A percentile compares a stretch with the other conserved stretches of the same genome.
Conservation (phyloP, 108 stramenopile species). For the Cyclotella atomus region DNA sequence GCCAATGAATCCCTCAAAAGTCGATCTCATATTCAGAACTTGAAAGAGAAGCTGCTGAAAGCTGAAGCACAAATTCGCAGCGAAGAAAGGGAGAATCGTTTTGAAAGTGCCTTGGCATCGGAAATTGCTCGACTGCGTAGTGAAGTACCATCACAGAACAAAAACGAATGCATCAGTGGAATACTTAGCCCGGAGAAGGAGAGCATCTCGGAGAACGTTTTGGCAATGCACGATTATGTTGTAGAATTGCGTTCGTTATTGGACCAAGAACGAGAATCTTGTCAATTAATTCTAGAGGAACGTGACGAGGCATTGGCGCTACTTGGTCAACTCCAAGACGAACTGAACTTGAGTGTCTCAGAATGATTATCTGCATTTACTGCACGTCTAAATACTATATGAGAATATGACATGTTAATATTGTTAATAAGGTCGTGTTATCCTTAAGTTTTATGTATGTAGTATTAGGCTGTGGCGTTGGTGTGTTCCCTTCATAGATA, state of each 20-base stretch:
- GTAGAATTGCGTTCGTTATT: conserved; percentile 61
- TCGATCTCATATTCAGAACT: conserved; percentile 34
- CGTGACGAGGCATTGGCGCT: conserved; percentile 78
- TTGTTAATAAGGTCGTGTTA: too few species aligned
- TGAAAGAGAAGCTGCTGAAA: conserved; percentile 35
- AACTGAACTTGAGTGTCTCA: too few species aligned
- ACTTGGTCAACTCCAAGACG: conserved; percentile 36
- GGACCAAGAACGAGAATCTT: conserved; percentile 66
- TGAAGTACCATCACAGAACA: conserved; percentile 11
- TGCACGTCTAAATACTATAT: too few species aligned
- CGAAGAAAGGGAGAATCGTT: conserved; percentile 60
- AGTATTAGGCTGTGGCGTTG: too few species aligned
- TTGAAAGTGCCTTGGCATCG: conserved; percentile 58
- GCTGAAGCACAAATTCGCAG: conserved; percentile 46
- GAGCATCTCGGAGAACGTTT: conserved; percentile 22
- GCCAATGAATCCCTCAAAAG: conserved; percentile 15
- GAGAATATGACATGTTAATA: too few species aligned
- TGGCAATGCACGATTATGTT: conserved; percentile 64
- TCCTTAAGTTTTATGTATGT: too few species aligned
- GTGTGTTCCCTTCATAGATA: too few species aligned
- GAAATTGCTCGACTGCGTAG: conserved; percentile 62
- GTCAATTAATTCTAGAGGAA: conserved; percentile 65
- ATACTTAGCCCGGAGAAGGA: conserved; percentile 18
- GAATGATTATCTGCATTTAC: too few species aligned
- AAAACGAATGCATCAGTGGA: background rate